Conservation (phyloP, 805 yeast species). For the Tetrapisispora arboricola region DNA sequence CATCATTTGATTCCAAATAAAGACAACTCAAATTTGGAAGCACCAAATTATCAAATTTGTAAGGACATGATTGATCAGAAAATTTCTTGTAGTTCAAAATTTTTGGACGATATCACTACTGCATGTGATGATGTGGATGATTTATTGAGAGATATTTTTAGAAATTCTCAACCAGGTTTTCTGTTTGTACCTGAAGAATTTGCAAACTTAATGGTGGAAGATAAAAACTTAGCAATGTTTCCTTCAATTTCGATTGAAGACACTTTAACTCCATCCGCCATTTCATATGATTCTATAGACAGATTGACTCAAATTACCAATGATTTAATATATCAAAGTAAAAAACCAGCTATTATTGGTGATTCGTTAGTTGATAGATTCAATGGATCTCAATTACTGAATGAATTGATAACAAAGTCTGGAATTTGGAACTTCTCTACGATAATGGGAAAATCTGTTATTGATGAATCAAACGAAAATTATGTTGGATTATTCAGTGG, state of each 20-base stretch:
- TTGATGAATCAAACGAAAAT: slow-evolving; percentile 57
- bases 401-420: slow-evolving; percentile 37
- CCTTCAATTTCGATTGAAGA: slow-evolving; percentile 10
- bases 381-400: slow-evolving; percentile 35
- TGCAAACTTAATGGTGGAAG: slow-evolving; percentile 31
- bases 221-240: slow-evolving; percentile 10
- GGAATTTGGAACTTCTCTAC: slow-evolving; percentile 50
- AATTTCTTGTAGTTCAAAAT: slow-evolving; percentile 47
- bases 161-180: slow-evolving; percentile 68
- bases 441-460: slow-evolving; percentile 57
- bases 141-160: slow-evolving; percentile 46
- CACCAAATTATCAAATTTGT: slow-evolving; percentile 60
- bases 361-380: slow-evolving; percentile 64
- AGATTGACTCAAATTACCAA: slow-evolving; percentile 33
- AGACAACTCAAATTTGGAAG: slow-evolving; percentile 25
- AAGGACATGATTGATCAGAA: slow-evolving; percentile 46
- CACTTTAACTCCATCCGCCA: not conserved
- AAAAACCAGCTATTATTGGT: slow-evolving; percentile 55
- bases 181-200: slow-evolving; percentile 67
- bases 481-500: slow-evolving; percentile 73
- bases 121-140: slow-evolving; percentile 55
- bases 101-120: slow-evolving; percentile 34
- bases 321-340: slow-evolving; percentile 39
- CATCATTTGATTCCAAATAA: slow-evolving; percentile 54
- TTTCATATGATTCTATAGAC: not conserved